phyloP scores from a whole-genome alignment of 2,329 filamentous ascomycete genomes.

The Trichoderma koningiopsis region DNA sequence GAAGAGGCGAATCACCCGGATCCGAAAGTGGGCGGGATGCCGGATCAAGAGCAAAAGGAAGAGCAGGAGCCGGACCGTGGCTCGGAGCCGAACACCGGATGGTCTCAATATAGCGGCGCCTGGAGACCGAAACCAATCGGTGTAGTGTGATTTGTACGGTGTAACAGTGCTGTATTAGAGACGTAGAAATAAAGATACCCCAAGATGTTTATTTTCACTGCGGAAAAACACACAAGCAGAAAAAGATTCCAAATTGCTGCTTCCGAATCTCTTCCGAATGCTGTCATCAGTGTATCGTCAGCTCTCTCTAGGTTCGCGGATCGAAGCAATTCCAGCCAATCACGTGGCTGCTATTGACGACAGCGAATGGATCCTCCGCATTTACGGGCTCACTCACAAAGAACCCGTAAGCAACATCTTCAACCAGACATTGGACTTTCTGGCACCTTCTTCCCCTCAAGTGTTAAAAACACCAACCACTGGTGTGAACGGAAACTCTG shows the following conservation, averaged over 20 bases:
- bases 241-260: not conserved
- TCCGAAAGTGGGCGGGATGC: constrained; percentile 24
- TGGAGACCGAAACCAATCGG: constrained; percentile 64
- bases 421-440: not conserved
- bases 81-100: constrained; percentile 38
- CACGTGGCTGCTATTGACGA: constrained; percentile 24
- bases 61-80: constrained; percentile 6
- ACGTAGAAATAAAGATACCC: constrained; percentile 16
- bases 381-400: constrained; percentile 2
- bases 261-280: not conserved
- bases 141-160: constrained; percentile 42
- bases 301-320: constrained; percentile 7
- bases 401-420: not conserved
- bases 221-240: not conserved
- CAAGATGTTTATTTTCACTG: not conserved
- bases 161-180: not conserved
- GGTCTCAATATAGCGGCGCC: constrained; percentile 53
- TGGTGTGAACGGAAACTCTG: not conserved
- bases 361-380: not conserved
- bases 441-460: not conserved
- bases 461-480: not conserved
- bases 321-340: constrained; percentile 12
- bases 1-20: constrained; percentile 23
- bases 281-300: constrained; percentile 12
- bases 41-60: not conserved